Percentiles rank a stretch among this genome's conserved stretches.
These are phyloP conservation scores for Jatropha multifida DNA, from an alignment of 441 rosid genomes.

Conservation along the genomic window DNA sequence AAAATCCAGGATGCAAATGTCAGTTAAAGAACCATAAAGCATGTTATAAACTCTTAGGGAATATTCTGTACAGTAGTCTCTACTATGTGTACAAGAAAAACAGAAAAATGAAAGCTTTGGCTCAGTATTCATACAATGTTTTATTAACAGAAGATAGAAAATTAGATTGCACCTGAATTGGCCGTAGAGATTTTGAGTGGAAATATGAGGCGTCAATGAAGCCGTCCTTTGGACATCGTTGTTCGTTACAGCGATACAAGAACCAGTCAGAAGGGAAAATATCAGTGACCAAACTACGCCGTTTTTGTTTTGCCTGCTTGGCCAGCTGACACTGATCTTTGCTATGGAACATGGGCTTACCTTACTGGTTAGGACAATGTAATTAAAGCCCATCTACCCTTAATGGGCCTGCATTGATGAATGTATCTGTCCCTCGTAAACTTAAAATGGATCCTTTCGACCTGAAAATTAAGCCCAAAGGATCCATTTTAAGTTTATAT, in stretches of 20 bases:
- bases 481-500: too few relatives aligned
- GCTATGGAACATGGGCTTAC: too few relatives aligned
- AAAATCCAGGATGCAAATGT: constrained; percentile 26
- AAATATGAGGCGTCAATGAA: background rate
- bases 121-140: background rate
- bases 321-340: too few relatives aligned
- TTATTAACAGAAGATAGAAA: background rate
- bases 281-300: background rate
- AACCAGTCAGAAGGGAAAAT: background rate
- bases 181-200: background rate
- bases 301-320: background rate
- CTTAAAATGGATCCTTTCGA: too few relatives aligned
- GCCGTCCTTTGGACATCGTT: constrained; percentile 20
- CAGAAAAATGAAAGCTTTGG: background rate
- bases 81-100: background rate
- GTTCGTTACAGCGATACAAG: background rate
- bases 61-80: background rate
- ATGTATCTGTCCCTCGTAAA: too few relatives aligned
- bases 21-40: constrained; percentile 21
- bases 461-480: too few relatives aligned
- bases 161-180: constrained; percentile 18
- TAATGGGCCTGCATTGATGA: too few relatives aligned
- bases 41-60: constrained; percentile 20
- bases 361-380: too few relatives aligned
- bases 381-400: too few relatives aligned